Conservation (phyloP, 768 basidiomycete species). For the Panaeolus papilionaceus region DNA sequence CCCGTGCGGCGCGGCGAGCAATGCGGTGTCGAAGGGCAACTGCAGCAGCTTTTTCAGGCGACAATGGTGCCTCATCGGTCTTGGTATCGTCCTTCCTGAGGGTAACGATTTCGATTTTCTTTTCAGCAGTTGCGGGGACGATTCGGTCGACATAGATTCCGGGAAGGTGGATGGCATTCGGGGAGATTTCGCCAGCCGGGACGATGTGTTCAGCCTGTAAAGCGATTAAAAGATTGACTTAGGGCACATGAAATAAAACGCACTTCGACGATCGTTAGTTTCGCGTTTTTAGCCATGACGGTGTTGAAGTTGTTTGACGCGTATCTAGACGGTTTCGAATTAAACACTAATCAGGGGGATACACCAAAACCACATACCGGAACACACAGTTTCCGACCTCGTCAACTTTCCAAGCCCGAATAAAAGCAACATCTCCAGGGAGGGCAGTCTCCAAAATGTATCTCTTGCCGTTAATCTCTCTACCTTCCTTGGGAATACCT, state of each 20-base stretch:
- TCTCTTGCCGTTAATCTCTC: conserved; percentile 78
- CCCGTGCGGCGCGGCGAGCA: conserved; percentile 86
- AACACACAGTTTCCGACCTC: conserved; percentile 92
- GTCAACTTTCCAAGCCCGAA: conserved; percentile 92
- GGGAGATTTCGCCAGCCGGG: conserved; percentile 79
- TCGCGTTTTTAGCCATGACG: conserved; percentile 90
- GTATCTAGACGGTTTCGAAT: conserved; percentile 53
- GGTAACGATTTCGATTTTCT: conserved; percentile 78
- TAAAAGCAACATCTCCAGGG: conserved; percentile 82
- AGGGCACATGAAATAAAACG: conserved; percentile 12
- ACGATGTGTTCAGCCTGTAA: conserved; percentile 89
- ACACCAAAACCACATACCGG: conserved; percentile 52
- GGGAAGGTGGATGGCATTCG: conserved; percentile 82
- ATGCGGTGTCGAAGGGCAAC: conserved; percentile 71
- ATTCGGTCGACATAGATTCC: conserved; percentile 92
- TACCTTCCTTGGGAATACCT: conserved; percentile 78
- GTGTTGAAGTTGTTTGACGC: conserved; percentile 88
- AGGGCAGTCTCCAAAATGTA: conserved; percentile 86
- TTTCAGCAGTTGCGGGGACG: conserved; percentile 76
- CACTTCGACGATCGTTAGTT: conserved; percentile 89
- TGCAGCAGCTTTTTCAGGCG: conserved; percentile 60
- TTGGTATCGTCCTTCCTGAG: conserved; percentile 55
- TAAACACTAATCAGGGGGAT: background rate
- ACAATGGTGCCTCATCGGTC: conserved; percentile 29
- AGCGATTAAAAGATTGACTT: conserved; percentile 11